Evolutionary conservation across 177 flowering plant species (phyloP).

Genomic region (Vitis hybrid): DNA sequence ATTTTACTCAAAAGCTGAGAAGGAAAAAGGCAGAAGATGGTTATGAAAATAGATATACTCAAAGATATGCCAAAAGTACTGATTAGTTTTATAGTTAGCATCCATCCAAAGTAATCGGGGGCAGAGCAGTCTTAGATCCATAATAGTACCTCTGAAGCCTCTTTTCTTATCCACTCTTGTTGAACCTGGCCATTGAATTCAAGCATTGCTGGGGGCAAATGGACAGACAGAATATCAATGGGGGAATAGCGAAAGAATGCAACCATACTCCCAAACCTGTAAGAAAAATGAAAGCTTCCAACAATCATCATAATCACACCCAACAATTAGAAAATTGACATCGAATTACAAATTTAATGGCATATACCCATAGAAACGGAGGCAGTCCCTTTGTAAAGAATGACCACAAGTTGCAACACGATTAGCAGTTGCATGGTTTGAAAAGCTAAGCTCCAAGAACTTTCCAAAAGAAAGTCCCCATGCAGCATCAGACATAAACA

Average conservation of each 20-base stretch:
- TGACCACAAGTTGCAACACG: conserved; percentile 98
- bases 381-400: conserved; percentile 95
- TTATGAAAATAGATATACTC: neutral
- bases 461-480: conserved; percentile 99
- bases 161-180: conserved; percentile 63
- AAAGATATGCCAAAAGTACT: neutral
- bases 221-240: conserved; percentile 77
- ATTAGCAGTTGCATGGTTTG: conserved; percentile 95
- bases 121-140: neutral
- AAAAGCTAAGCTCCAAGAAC: conserved; percentile 97
- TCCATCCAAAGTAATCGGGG: neutral
- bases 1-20: conserved; percentile 61
- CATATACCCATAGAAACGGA: conserved; percentile 89
- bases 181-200: conserved; percentile 55
- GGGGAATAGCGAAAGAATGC: conserved; percentile 93
- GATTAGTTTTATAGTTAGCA: neutral
- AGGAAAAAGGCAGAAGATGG: conserved; percentile 3
- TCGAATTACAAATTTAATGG: neutral
- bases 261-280: conserved; percentile 90
- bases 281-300: neutral
- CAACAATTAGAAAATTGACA: neutral
- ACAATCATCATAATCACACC: neutral
- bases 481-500: conserved; percentile 98
- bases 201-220: conserved; percentile 75
- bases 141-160: conserved; percentile 65